A percentile compares a stretch with the other conserved stretches of the same genome.
phyloP scores from a whole-genome alignment of 176 grass and related monocot genomes.

The Carex pumila region DNA sequence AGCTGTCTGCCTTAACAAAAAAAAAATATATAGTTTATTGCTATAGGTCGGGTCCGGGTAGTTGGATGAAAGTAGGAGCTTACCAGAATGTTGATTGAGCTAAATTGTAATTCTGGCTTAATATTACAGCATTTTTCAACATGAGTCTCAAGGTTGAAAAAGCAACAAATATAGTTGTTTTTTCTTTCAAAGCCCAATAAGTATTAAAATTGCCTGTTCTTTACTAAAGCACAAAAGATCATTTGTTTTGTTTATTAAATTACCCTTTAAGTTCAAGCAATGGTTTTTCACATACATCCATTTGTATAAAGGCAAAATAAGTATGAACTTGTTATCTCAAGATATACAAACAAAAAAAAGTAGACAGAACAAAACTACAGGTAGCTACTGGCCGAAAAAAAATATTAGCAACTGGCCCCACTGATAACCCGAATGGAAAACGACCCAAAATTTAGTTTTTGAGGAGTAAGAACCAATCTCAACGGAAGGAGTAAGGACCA shows the following conservation, averaged over 20 bases:
- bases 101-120: background rate
- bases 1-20: no score
- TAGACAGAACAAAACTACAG: background rate
- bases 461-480: background rate
- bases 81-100: background rate
- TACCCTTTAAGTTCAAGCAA: background rate
- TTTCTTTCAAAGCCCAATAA: background rate
- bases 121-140: background rate
- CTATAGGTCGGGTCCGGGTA: background rate
- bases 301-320: background rate
- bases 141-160: background rate
- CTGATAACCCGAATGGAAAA: background rate
- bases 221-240: background rate
- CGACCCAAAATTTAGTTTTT: background rate
- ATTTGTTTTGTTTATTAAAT: background rate
- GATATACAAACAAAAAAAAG: background rate
- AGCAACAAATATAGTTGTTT: background rate
- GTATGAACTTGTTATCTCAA: background rate
- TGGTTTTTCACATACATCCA: background rate
- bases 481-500: background rate
- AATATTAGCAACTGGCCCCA: background rate
- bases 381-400: background rate
- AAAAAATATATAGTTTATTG: background rate
- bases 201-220: background rate
- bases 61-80: background rate